Percentiles rank a stretch among this genome's conserved stretches.
Evolutionary conservation across 2,329 filamentous ascomycete species (phyloP).

Genomic region (Neonectria coccinea): DNA sequence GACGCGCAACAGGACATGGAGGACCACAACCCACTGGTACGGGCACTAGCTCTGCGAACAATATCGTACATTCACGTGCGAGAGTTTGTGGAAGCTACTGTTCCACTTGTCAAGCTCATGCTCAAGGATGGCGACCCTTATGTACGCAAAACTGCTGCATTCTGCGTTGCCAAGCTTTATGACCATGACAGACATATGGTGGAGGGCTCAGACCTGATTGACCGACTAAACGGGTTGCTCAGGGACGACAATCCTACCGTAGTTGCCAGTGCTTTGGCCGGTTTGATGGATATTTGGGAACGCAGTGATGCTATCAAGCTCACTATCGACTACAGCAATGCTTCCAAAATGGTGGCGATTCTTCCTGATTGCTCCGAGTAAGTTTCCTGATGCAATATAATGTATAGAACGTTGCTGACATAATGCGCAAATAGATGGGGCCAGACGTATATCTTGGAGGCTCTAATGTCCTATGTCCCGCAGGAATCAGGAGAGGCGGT

Average conservation of each 20-base stretch:
- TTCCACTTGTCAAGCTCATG: conserved; percentile 84
- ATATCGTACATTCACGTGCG: conserved; percentile 98
- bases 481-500: conserved; percentile 90
- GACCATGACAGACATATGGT: conserved; percentile 94
- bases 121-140: conserved; percentile 92
- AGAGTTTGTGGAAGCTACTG: conserved; percentile 92
- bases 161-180: conserved; percentile 96
- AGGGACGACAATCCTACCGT: conserved; percentile 98
- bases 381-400: conserved; percentile 50
- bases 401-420: conserved; percentile 26
- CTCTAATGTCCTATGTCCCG: conserved; percentile 96
- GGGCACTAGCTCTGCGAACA: conserved; percentile 90
- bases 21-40: conserved; percentile 90
- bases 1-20: conserved; percentile 81
- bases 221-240: conserved; percentile 87
- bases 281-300: conserved; percentile 98
- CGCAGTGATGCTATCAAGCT: conserved; percentile 97
- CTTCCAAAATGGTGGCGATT: conserved; percentile 98
- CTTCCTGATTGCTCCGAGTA: conserved; percentile 97
- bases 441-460: conserved; percentile 97
- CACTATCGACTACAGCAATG: conserved; percentile 96
- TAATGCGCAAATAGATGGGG: conserved; percentile 77
- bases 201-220: conserved; percentile 91
- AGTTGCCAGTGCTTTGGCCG: conserved; percentile 90
- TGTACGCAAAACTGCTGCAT: conserved; percentile 96